Evolutionary conservation across 1,139 yeast genomes (phyloP).

Genomic region (Petasospora fabianii): DNA sequence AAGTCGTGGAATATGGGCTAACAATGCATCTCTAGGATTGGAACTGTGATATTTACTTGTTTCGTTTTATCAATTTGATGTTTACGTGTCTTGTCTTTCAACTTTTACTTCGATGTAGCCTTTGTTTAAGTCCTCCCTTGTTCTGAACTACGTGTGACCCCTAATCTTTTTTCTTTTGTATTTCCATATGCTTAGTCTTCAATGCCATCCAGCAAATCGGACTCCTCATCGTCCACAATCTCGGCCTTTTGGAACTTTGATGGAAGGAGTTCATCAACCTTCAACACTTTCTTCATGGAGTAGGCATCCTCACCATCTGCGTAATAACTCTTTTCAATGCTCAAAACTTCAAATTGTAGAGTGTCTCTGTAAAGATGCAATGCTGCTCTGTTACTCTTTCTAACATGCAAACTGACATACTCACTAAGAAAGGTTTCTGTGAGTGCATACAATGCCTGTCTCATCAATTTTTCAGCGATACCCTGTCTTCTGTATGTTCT

Average conservation of each 20-base stretch:
- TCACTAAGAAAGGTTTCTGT: slow-evolving; percentile 80
- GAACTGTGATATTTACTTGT: background rate
- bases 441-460: slow-evolving; percentile 76
- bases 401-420: slow-evolving; percentile 87
- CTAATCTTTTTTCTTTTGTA: too few species aligned
- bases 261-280: slow-evolving; percentile 58
- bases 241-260: slow-evolving; percentile 45
- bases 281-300: slow-evolving; percentile 75
- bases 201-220: slow-evolving; percentile 37
- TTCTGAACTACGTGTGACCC: too few species aligned
- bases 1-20: slow-evolving; percentile 5
- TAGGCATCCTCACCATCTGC: slow-evolving; percentile 99
- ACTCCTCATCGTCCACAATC: slow-evolving; percentile 49
- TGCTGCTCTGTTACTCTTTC: slow-evolving; percentile 93
- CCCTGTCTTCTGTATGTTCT: slow-evolving; percentile 95
- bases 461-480: slow-evolving; percentile 88
- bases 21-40: slow-evolving; percentile 3
- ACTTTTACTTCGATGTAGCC: too few species aligned
- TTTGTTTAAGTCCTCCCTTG: too few species aligned
- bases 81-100: too few species aligned
- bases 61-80: too few species aligned
- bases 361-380: slow-evolving; percentile 88
- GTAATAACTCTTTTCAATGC: slow-evolving; percentile 82
- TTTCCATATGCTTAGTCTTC: slow-evolving; percentile 11
- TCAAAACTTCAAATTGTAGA: slow-evolving; percentile 72